phyloP scores from a whole-genome alignment of 116 monocot species.

The Phalaenopsis hybrid region DNA sequence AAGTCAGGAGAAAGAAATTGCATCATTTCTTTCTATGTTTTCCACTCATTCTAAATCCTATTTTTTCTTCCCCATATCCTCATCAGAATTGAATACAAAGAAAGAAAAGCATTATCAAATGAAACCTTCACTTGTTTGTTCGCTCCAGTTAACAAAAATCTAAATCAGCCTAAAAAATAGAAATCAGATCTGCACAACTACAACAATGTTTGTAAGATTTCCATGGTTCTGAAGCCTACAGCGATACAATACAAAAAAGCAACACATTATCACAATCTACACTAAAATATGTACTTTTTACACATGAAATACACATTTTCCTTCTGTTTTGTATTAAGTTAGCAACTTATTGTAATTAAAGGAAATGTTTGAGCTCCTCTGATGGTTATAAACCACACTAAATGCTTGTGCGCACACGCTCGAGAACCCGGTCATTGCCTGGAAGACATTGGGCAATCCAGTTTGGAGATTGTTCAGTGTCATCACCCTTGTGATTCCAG shows the following conservation, averaged over 20 bases:
- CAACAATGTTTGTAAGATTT: too few species aligned
- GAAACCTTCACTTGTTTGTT: too few species aligned
- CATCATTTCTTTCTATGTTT: too few species aligned
- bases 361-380: constrained; percentile 11
- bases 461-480: constrained; percentile 91
- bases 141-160: too few species aligned
- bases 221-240: too few species aligned
- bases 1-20: too few species aligned
- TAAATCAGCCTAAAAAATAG: too few species aligned
- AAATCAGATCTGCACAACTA: too few species aligned
- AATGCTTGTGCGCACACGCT: constrained; percentile 73
- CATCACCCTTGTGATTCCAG: constrained; percentile 69
- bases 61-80: too few species aligned
- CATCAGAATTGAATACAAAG: too few species aligned
- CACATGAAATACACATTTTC: background rate
- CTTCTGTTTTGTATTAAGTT: background rate
- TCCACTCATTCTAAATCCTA: too few species aligned
- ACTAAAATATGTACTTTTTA: background rate
- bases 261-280: background rate
- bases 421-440: constrained; percentile 86
- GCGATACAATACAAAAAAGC: background rate
- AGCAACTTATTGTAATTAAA: background rate
- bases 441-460: constrained; percentile 83
- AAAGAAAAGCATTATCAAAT: too few species aligned
- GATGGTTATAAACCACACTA: constrained; percentile 48